Evolutionary conservation across 371 early-diverging fungal species (phyloP).

Genomic region (Mucor velutinosus): DNA sequence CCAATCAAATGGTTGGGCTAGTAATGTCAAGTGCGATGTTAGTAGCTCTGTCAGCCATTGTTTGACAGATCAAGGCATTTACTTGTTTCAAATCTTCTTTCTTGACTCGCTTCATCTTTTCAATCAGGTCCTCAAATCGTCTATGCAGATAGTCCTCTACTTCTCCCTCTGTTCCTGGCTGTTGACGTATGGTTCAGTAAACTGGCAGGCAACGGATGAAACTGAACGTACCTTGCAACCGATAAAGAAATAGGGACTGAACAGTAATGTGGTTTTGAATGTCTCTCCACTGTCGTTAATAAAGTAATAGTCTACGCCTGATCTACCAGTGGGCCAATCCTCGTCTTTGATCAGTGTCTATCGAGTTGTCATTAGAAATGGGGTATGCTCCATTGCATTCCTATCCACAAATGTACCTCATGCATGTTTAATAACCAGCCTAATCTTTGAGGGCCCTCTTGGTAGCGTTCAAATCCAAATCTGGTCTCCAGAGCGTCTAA

Average conservation of each 20-base stretch:
- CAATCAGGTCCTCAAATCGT: conserved; percentile 69
- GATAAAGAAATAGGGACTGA: conserved; percentile 91
- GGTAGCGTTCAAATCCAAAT: conserved; percentile 81
- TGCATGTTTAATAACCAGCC: conserved; percentile 98
- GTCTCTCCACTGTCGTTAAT: conserved; percentile 85
- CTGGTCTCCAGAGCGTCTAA: conserved; percentile 72
- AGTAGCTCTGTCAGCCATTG: not conserved
- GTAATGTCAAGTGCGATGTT: not conserved
- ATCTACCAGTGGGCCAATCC: conserved; percentile 70
- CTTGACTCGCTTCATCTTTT: conserved; percentile 63
- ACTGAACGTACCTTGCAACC: conserved; percentile 67
- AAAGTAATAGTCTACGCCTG: conserved; percentile 93
- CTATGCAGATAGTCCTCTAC: conserved; percentile 88
- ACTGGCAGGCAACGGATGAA: not conserved
- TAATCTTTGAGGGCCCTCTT: conserved; percentile 77
- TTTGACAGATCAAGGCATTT: conserved; percentile 5
- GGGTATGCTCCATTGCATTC: not conserved
- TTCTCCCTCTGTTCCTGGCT: conserved; percentile 76
- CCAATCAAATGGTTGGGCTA: conserved; percentile 92
- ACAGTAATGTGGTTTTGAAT: conserved; percentile 86
- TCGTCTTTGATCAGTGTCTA: conserved; percentile 63
- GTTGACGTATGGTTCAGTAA: not conserved
- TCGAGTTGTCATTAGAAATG: not conserved
- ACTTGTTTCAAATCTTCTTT: conserved; percentile 91
- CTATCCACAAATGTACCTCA: conserved; percentile 55